These are phyloP conservation scores for Kluyveromyces dobzhanskii DNA, from an alignment of 805 yeast species.

Conservation along the genomic window DNA sequence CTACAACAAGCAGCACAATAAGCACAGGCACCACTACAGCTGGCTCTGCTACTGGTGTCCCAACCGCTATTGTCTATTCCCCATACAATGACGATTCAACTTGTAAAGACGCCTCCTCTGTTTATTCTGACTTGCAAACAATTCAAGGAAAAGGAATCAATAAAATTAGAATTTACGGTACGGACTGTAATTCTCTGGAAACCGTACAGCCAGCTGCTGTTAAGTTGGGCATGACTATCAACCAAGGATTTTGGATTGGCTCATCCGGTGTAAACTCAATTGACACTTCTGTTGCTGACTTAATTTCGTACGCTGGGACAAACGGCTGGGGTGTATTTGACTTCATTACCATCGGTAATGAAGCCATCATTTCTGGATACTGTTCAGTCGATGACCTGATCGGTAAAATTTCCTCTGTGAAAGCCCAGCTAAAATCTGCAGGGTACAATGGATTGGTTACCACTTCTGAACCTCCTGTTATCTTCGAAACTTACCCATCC, in stretches of 20 bases:
- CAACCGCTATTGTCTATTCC: conserved; percentile 60
- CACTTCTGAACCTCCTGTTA: conserved; percentile 85
- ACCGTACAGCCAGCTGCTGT: conserved; percentile 57
- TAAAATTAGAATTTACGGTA: conserved; percentile 72
- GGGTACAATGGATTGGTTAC: conserved; percentile 75
- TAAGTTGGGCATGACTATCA: conserved; percentile 56
- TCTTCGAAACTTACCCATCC: conserved; percentile 51
- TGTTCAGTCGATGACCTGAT: conserved; percentile 55
- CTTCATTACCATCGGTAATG: conserved; percentile 78
- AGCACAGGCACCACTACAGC: conserved; percentile 12
- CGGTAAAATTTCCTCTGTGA: conserved; percentile 56
- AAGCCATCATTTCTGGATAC: conserved; percentile 64
- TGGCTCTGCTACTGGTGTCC: conserved; percentile 31
- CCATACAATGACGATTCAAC: conserved; percentile 65
- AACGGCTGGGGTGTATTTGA: conserved; percentile 70
- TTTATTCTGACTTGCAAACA: conserved; percentile 47
- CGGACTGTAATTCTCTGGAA: conserved; percentile 67
- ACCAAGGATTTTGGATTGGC: conserved; percentile 83
- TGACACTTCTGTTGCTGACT: conserved; percentile 45
- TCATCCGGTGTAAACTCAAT: conserved; percentile 59
- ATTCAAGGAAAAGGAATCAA: conserved; percentile 56
- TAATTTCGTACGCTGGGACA: conserved; percentile 45
- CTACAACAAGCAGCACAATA: background rate
- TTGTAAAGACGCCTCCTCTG: conserved; percentile 54
- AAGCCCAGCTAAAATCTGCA: conserved; percentile 45